Evolutionary conservation across 495 filamentous ascomycete species (phyloP), one percentile per base, ranked within the genome.

Genomic region (Cudoniella acicularis): DNA sequence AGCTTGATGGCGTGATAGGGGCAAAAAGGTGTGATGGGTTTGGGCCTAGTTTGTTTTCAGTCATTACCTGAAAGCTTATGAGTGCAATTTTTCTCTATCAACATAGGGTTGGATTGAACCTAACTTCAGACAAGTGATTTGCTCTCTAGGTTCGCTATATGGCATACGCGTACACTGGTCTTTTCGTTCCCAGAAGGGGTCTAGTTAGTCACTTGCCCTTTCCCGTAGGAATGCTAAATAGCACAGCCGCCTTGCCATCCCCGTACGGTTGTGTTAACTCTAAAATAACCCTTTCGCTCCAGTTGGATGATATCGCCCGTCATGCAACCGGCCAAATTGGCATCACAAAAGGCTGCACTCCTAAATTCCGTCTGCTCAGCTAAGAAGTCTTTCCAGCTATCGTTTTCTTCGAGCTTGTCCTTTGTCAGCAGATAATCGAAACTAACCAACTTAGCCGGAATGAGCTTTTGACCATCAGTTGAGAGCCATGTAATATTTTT

Each of bases 361-460:
- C 79, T 78, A 65, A 84, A 83, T 76, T 89, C 85, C 2, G 87
- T 90, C 52, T 86, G 67, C 23, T 73, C 69, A 63, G 80, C 90
- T 56, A 91, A 67, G 57, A 88, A 86, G 57, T 89, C 79, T 65
- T 89, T 86, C 3, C 88, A 65, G n/a, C 77, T 71, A 57, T 92
- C 88, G 11, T 88, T 83, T 57, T 87, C 82, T 60, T 82, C 78
- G 41, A 92, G 72, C 56, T 87, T 83, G 58, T 92, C 88, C 76
- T 91, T 91, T 27, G 84, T 91, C 57, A 92, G 83, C 17, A 92
- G 75, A 69, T 85, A 83, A 64, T 90, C 88, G 57, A 91, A 92
- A 61, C 89, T 85, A 17, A 87, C 82, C 6, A 91, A 72, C 62
- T 90, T 83, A 10, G 89, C 81, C 0, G 83, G 80, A 25, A 90